Evolutionary conservation across 1,284 basidiomycete genomes (phyloP).

Genomic region (Apiotrichum mycotoxinovorans): DNA sequence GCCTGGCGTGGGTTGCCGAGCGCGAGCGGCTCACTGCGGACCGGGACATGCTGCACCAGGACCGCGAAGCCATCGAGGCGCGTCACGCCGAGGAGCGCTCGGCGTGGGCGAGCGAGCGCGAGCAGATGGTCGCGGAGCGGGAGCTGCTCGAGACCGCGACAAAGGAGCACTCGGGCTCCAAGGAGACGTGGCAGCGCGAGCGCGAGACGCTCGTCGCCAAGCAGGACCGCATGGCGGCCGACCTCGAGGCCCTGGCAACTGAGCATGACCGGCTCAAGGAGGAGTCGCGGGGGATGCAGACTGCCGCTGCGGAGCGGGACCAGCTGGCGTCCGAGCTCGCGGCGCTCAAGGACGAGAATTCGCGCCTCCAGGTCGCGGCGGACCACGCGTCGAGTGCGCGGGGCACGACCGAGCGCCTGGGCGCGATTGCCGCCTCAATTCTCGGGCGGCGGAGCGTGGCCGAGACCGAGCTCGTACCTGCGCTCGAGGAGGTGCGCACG

Average conservation of each 20-base stretch:
- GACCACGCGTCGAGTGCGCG: neutral
- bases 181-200: neutral
- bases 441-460: slow-evolving; percentile 1
- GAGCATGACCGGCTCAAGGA: slow-evolving; percentile 4
- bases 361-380: neutral
- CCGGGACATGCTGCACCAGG: slow-evolving; percentile 1
- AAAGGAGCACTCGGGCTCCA: no score
- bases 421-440: neutral
- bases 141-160: neutral
- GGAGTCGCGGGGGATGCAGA: slow-evolving; percentile 1
- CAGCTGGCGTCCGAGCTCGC: neutral
- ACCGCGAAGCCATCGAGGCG: neutral
- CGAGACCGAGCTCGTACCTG: slow-evolving; percentile 5
- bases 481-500: slow-evolving; percentile 39
- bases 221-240: neutral
- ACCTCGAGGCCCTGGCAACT: neutral
- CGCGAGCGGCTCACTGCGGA: slow-evolving; percentile 2
- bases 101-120: neutral
- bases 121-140: neutral
- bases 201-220: neutral
- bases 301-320: neutral
- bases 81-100: neutral
- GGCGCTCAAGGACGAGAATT: slow-evolving; percentile 2
- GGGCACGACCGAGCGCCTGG: neutral
- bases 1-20: neutral